Base-by-base conservation (phyloP, 1,139 yeast species). In the Keqinozyma sinolaborantium region DNA sequence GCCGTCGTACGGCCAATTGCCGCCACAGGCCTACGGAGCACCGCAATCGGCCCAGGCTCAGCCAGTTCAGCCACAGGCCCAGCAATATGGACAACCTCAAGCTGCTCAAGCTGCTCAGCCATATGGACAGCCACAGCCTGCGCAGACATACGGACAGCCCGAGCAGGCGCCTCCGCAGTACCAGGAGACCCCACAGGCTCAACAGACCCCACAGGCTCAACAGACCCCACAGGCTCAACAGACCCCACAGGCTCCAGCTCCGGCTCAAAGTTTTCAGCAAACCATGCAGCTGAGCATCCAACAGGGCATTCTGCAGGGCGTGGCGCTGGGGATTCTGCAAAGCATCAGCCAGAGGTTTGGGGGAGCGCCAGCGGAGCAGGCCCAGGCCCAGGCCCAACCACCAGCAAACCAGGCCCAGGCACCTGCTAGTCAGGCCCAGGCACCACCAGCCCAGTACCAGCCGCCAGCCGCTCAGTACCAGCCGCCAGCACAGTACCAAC, bases 381-480 rank as follows among this genome's bases (percentile, higher is more conserved):
- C 37, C 12, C 41, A 30, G 24, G 14, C 20, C 25, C 41, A 40
- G 23, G 39, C 34, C 5, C 48, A 32, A 14, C 40, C 23, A 19
- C 34, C 28, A 12, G 40, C 15, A 20, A 30, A 27, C 12, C 30
- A 23, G 18, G 31, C 23, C 24, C 34, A 15, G 14, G 43, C 34
- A 25, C 25, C 34, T 14, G 21, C 10, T 38, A 21, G 16, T 20
- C 24, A n/a, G n/a, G n/a, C n/a, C n/a, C n/a, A n/a, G n/a, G n/a
- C n/a, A 7, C 40, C 32, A 26, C 42, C 30, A 26, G 33, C 27
- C 4, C 36, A 32, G 4, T 36, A 20, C 15, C 47, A 31, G 26
- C 25, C 26, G 21, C 50, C 16, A 28, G 25, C 30, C 11, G 30
- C 30, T 9, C 38, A 25, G 14, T 35, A 28, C n/a, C 32, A 29